phyloP scores from a whole-genome alignment of 768 basidiomycete species.

The Kwoniella shandongensis region DNA sequence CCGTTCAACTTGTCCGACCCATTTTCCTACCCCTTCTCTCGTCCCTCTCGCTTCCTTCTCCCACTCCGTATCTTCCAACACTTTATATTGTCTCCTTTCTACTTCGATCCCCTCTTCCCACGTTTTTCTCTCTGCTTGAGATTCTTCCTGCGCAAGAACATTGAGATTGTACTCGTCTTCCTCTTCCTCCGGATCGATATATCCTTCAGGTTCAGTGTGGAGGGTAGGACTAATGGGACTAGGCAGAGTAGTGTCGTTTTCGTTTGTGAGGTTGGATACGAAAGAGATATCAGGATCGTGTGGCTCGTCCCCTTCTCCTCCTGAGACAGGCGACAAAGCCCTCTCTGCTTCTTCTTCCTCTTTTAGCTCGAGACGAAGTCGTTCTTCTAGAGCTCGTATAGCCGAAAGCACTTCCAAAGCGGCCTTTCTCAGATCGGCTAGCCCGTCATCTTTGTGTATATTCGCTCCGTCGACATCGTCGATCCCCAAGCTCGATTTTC shows the following conservation, averaged over 20 bases:
- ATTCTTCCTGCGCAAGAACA: conserved; percentile 31
- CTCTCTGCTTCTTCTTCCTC: neutral
- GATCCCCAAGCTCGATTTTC: conserved; percentile 26
- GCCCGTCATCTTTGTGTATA: conserved; percentile 53
- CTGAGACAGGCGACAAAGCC: neutral
- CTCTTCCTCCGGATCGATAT: conserved; percentile 55
- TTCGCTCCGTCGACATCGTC: neutral
- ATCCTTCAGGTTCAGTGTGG: conserved; percentile 18
- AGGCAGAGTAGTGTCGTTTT: too few relatives aligned
- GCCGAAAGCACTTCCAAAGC: conserved; percentile 80
- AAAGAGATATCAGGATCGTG: neutral
- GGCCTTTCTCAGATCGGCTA: conserved; percentile 69
- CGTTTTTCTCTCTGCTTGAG: conserved; percentile 22
- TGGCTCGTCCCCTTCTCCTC: neutral
- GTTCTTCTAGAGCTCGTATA: conserved; percentile 78
- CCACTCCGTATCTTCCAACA: conserved; percentile 18
- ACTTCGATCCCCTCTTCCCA: conserved; percentile 42
- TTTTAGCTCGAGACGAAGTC: conserved; percentile 52
- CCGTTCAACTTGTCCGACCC: conserved; percentile 32
- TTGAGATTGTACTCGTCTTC: conserved; percentile 60
- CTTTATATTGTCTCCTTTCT: conserved; percentile 29
- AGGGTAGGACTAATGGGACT: neutral
- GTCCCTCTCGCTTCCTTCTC: conserved; percentile 21
- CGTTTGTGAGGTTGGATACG: too few relatives aligned
- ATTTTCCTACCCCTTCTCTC: conserved; percentile 24